Evolutionary conservation across 768 basidiomycete genomes (phyloP).

Genomic region (Pulveroboletus sp.): DNA sequence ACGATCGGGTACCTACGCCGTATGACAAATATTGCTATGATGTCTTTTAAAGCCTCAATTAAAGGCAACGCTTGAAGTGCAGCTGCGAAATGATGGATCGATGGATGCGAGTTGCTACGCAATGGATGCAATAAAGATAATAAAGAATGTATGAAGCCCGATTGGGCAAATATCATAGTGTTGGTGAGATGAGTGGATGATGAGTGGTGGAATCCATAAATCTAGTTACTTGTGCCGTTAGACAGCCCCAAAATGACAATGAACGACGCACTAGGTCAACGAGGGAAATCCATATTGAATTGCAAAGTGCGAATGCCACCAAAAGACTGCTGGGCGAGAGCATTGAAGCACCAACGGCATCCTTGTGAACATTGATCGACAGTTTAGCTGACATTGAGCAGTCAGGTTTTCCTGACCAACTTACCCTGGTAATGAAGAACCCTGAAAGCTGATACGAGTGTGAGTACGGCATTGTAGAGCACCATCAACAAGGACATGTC

Average conservation of each 20-base stretch:
- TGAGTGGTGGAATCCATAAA: conserved; percentile 19
- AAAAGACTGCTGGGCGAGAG: conserved; percentile 10
- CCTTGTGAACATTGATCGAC: conserved; percentile 5
- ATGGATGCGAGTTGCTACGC: conserved; percentile 2
- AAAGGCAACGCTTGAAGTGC: conserved; percentile 10
- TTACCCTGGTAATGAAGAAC: conserved; percentile 27
- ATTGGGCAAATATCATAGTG: conserved; percentile 21
- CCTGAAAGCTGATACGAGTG: conserved; percentile 28
- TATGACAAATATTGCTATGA: conserved; percentile 19
- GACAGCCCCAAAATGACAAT: neutral
- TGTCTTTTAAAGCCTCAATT: conserved; percentile 16
- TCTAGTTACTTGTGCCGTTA: conserved; percentile 10
- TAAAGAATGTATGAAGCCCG: conserved; percentile 13
- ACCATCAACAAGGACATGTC: neutral
- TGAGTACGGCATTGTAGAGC: conserved; percentile 1
- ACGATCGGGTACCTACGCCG: conserved; percentile 16
- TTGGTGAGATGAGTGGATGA: conserved; percentile 20
- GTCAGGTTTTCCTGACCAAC: neutral
- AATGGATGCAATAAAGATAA: conserved; percentile 10
- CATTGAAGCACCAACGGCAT: conserved; percentile 15
- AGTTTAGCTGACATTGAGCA: neutral
- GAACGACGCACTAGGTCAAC: conserved; percentile 23
- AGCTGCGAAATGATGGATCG: conserved; percentile 3
- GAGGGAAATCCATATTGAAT: conserved; percentile 17
- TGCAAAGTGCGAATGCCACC: conserved; percentile 16